phyloP scores from a whole-genome alignment of 306 rosid species.

The Astragalus glycyphyllos region DNA sequence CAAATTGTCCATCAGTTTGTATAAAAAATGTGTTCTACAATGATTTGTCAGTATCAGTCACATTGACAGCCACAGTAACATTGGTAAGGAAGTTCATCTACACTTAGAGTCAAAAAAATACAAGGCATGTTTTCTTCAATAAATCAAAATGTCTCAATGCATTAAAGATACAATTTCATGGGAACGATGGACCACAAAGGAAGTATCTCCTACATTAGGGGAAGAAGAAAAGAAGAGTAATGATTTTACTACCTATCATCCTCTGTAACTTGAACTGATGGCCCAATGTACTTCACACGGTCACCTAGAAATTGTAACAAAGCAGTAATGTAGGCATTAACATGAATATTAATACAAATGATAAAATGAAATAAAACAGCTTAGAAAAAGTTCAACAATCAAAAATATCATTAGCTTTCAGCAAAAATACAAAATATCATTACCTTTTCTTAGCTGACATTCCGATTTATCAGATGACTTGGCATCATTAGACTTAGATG shows the following conservation, averaged over 20 bases:
- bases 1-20: conserved; percentile 23
- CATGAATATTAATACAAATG: conserved; percentile 28
- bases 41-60: conserved; percentile 24
- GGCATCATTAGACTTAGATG: too few species aligned
- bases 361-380: conserved; percentile 13
- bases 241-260: conserved; percentile 70
- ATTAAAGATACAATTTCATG: background rate
- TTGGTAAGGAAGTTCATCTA: conserved; percentile 10
- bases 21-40: background rate
- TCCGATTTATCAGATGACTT: too few species aligned
- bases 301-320: conserved; percentile 64
- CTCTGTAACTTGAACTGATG: conserved; percentile 59
- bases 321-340: conserved; percentile 32
- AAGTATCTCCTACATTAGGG: conserved; percentile 22
- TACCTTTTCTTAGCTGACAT: too few species aligned
- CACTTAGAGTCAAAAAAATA: background rate
- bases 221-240: conserved; percentile 33
- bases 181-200: conserved; percentile 13
- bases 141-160: conserved; percentile 15
- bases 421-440: background rate
- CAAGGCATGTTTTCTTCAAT: conserved; percentile 24
- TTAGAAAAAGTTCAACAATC: conserved; percentile 16
- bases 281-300: conserved; percentile 90
- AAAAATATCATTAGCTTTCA: conserved; percentile 18
- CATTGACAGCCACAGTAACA: conserved; percentile 22